These are phyloP conservation scores for Limonomyces culmigenus DNA, from an alignment of 1,284 basidiomycete species.

Conservation along the genomic window DNA sequence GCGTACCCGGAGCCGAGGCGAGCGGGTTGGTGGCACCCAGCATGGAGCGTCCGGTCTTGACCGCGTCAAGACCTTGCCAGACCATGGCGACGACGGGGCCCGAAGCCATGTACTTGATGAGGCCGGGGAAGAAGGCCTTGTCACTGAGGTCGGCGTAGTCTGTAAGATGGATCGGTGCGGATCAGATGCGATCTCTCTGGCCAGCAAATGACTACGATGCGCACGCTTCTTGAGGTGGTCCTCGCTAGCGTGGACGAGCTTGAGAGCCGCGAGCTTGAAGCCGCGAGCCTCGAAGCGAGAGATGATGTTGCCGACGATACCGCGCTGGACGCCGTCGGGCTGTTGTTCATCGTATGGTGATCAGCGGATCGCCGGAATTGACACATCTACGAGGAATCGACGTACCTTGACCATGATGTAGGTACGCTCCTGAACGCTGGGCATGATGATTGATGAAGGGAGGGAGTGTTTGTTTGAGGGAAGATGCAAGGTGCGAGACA, in stretches of 20 bases:
- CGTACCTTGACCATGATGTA: slow-evolving; percentile 83
- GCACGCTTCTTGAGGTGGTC: slow-evolving; percentile 78
- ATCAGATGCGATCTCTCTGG: not conserved
- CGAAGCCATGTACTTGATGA: slow-evolving; percentile 89
- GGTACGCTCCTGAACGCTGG: slow-evolving; percentile 48
- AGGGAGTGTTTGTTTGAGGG: slow-evolving; percentile 10
- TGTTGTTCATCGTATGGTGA: slow-evolving; percentile 15
- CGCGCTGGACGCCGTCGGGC: slow-evolving; percentile 96
- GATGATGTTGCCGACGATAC: slow-evolving; percentile 89
- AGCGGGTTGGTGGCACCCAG: slow-evolving; percentile 97
- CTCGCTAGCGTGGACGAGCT: slow-evolving; percentile 61
- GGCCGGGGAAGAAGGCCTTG: slow-evolving; percentile 85
- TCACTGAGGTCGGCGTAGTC: slow-evolving; percentile 89
- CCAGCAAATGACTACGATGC: slow-evolving; percentile 14
- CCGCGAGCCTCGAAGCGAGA: slow-evolving; percentile 88
- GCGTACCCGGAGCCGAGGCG: slow-evolving; percentile 64
- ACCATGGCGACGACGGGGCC: slow-evolving; percentile 97
- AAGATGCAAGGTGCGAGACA: slow-evolving; percentile 13
- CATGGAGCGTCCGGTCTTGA: slow-evolving; percentile 92
- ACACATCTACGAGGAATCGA: slow-evolving; percentile 1
- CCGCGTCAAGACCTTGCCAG: slow-evolving; percentile 92
- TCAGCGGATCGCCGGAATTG: slow-evolving; percentile 3
- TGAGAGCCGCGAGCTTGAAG: slow-evolving; percentile 86
- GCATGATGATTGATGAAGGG: slow-evolving; percentile 25
- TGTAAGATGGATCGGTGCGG: slow-evolving; percentile 14